Conservation (phyloP, 2,329 filamentous ascomycete genomes). For the Pestalotiopsis sp. region DNA sequence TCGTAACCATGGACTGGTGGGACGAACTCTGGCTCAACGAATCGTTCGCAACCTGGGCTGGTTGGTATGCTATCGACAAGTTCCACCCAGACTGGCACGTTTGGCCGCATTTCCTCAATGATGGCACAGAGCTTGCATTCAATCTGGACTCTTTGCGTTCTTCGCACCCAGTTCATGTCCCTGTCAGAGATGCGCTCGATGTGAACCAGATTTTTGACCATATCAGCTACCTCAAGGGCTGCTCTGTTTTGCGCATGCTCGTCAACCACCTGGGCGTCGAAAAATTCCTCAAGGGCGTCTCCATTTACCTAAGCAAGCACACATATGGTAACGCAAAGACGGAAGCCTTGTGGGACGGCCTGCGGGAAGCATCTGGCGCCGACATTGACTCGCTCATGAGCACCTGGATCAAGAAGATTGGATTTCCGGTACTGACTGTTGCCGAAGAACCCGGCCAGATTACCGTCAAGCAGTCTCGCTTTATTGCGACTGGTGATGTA, state of each 20-base stretch:
- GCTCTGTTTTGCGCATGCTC: conserved; percentile 95
- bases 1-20: conserved; percentile 98
- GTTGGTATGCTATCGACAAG: conserved; percentile 89
- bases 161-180: conserved; percentile 95
- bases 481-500: conserved; percentile 88
- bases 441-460: conserved; percentile 83
- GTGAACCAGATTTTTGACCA: conserved; percentile 98
- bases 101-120: conserved; percentile 96
- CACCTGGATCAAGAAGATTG: conserved; percentile 93
- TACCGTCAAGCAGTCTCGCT: conserved; percentile 81
- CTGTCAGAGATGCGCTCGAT: conserved; percentile 89
- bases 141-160: conserved; percentile 86
- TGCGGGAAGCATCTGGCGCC: conserved; percentile 84
- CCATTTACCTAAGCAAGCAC: conserved; percentile 85
- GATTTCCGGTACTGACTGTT: conserved; percentile 87
- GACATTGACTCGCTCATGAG: conserved; percentile 89
- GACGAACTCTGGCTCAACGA: conserved; percentile 93
- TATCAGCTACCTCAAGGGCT: conserved; percentile 96
- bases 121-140: conserved; percentile 91
- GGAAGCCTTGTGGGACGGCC: conserved; percentile 84
- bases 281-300: conserved; percentile 87
- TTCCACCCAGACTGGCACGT: conserved; percentile 97
- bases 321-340: conserved; percentile 91
- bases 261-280: conserved; percentile 86
- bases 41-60: conserved; percentile 97